phyloP scores from a whole-genome alignment of 768 basidiomycete species.

The Phanerochaete sordida region DNA sequence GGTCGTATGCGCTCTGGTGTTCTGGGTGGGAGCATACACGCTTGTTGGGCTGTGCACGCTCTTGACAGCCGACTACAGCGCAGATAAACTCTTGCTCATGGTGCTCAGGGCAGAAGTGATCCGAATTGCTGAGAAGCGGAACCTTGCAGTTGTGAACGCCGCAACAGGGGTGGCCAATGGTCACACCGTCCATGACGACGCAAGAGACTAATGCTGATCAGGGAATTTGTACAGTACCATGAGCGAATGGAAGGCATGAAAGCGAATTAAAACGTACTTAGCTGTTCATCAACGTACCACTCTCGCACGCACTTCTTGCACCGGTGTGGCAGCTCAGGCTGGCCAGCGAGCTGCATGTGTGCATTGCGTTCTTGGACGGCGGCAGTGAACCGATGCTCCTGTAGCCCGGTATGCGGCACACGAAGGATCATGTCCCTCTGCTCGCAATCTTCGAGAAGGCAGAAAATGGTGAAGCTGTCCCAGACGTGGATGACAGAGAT shows the following conservation, averaged over 20 bases:
- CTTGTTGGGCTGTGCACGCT: neutral
- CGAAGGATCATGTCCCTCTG: conserved; percentile 7
- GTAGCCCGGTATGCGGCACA: conserved; percentile 22
- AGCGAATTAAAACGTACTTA: neutral
- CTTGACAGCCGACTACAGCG: conserved; percentile 4
- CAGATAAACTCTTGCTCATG: neutral
- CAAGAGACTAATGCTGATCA: neutral
- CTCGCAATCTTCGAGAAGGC: conserved; percentile 21
- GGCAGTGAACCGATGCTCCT: conserved; percentile 21
- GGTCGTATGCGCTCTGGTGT: neutral
- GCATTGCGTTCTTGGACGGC: conserved; percentile 25
- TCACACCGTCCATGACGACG: conserved; percentile 25
- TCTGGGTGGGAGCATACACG: neutral
- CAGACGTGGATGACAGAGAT: neutral
- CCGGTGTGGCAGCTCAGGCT: conserved; percentile 25
- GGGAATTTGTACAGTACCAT: too few relatives aligned
- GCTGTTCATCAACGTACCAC: neutral
- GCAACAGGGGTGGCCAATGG: conserved; percentile 25
- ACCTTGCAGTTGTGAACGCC: conserved; percentile 14
- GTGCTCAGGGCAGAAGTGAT: conserved; percentile 17
- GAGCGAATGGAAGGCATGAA: too few relatives aligned
- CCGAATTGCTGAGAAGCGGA: conserved; percentile 3
- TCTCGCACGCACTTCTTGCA: conserved; percentile 26
- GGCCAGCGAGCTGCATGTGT: conserved; percentile 20
- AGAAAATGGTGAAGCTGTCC: conserved; percentile 12